Base-by-base conservation (phyloP, 2,329 filamentous ascomycete species). In the Ilyonectria sp. region DNA sequence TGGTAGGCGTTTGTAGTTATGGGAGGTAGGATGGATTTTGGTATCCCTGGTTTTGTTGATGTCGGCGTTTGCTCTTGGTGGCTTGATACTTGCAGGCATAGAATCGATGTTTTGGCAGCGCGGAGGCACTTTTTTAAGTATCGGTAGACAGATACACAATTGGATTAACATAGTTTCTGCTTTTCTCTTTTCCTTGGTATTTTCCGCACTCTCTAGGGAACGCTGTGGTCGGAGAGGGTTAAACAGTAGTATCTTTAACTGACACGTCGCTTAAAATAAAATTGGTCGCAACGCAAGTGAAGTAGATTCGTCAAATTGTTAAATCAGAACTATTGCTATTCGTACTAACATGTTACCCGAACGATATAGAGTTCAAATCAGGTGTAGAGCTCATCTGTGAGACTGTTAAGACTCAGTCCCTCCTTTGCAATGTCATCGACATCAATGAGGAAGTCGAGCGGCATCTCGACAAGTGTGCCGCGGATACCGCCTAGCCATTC, bases 381-480 rank as follows among this genome's bases (percentile, higher is more conserved):
- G 5, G 92, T 94, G 80, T 94, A 94, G 43, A 94, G 81, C 75
- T 91, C 89, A 75, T 93, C 88, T 1, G 93, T 94, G 74, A 94
- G 80, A 29, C 86, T 85, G 82, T 95, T 94, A 70, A 94, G 81
- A 23, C 87, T 86, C 75, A 97, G 75, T 0, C 94, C 94, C 73
- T 94, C 89, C 85, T 94, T 91, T 4, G 95, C 95, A 79, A 98
- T 91, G 79, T 98, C 94, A 75, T 94, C 89, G 9, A 89, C 88
- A 37, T 94, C 92, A 75, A 92, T 91, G 79, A 97, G 83, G 84
- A 98, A 98, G 71, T 94, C 85, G 73, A 98, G 84, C 31, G 94
- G 94, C 95, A 98, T 98, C 85, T 97, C 93, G 8, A 98, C 92
- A 52, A 94, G 81, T 9, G 87, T 93, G 2, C 93, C 93, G 67